Base-by-base conservation (phyloP, 345 rosid species). In the Cardamine resedifolia region DNA sequence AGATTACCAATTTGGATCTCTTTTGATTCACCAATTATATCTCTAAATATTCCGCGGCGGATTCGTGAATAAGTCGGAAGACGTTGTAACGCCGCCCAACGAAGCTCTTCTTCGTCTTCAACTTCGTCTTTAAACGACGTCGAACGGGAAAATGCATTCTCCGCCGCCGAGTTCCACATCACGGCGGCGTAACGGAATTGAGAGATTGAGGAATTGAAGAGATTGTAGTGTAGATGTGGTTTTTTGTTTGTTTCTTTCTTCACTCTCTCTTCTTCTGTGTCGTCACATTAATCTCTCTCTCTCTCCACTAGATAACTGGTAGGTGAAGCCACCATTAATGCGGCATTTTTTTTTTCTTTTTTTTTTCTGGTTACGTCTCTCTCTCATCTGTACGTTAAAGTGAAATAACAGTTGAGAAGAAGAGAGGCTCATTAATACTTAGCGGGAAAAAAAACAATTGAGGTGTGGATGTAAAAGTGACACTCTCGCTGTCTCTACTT, bases 1-100 rank as follows among this genome's bases (percentile, higher is more conserved):
- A 94, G 95, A 74, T 86, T 88, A 66, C 87, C 81, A 8, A 94
- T 83, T 12, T 78, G 87, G 64, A 91, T 79, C 86, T 88, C 97
- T 75, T 71, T 85, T 5, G 74, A 59, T n/a, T 83, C 93, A 2
- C 99, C 99, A 12, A 73, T 80, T 66, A 85, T 48, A 71, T 88
- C 86, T 82, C 53, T 83, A 78, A 90, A 95, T 51, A 95, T 88
- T 24, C 93, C 96, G 5, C 93, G 78, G 10, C 99, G 88, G 16
- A 80, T 89, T 6, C 97, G 76, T 2, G 79, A 52, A 67, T 89
- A 88, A 15, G 97, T 91, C 4, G 99, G 99, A 41, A 95, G 78
- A 28, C 99, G 81, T 85, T 95, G 93, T 43, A 95, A 67, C 67
- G 96, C 99, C 15, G 90, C 99, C 97, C 96, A 94, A 16, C 84